phyloP scores from a whole-genome alignment of 768 basidiomycete species.

The Russula emetica region DNA sequence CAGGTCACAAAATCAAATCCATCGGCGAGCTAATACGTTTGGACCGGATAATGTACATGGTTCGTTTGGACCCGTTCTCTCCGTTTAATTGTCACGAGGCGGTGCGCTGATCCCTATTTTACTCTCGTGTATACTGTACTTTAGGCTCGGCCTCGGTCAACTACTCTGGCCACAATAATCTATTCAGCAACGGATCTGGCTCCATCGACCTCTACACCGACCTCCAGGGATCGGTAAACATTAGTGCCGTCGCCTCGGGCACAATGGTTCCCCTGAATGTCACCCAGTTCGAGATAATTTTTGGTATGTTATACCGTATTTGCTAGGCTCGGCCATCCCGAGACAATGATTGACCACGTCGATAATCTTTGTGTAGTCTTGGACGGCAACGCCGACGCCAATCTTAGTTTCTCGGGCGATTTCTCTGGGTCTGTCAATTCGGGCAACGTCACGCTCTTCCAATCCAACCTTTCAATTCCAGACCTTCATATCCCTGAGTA shows the following conservation, averaged over 20 bases:
- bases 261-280: constrained; percentile 16
- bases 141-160: not conserved
- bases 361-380: not conserved
- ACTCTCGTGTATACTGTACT: too few relatives aligned
- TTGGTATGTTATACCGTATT: constrained; percentile 1
- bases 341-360: too few relatives aligned
- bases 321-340: constrained; percentile 2
- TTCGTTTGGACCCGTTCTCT: too few relatives aligned
- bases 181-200: not conserved
- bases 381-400: not conserved
- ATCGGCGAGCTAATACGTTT: too few relatives aligned
- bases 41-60: too few relatives aligned
- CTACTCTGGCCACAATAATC: too few relatives aligned
- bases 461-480: not conserved
- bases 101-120: too few relatives aligned
- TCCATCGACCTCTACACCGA: constrained; percentile 5
- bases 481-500: not conserved
- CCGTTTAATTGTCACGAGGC: too few relatives aligned
- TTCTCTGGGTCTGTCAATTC: not conserved
- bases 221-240: not conserved
- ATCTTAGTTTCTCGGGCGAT: not conserved
- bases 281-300: constrained; percentile 2
- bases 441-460: not conserved
- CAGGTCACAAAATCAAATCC: too few relatives aligned
- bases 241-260: constrained; percentile 17